These are phyloP conservation scores for Hypoxylon fuscum DNA, from an alignment of 495 filamentous ascomycete genomes.

Conservation along the genomic window DNA sequence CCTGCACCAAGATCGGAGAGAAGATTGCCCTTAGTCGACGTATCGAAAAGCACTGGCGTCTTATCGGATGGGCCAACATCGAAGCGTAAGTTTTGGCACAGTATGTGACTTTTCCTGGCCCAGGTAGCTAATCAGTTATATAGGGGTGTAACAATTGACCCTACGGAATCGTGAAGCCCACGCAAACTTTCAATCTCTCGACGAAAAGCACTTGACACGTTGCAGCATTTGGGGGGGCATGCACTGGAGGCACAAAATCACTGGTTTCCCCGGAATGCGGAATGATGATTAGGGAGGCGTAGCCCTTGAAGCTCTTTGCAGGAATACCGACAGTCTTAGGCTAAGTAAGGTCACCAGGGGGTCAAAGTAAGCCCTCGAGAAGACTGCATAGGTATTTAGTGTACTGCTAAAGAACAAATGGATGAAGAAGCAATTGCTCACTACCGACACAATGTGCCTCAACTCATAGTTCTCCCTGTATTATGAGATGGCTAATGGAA, in stretches of 20 bases:
- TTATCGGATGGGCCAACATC: slow-evolving; percentile 97
- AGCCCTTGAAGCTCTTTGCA: slow-evolving; percentile 8
- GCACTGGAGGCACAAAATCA: not conserved
- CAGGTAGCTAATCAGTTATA: slow-evolving; percentile 17
- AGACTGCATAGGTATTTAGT: slow-evolving; percentile 20
- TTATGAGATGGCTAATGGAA: no score
- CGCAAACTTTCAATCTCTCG: not conserved
- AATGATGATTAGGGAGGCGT: slow-evolving; percentile 1
- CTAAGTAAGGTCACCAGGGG: not conserved
- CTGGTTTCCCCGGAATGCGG: slow-evolving; percentile 3
- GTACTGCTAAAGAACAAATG: slow-evolving; percentile 5
- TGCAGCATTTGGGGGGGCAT: not conserved
- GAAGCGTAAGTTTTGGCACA: slow-evolving; percentile 49
- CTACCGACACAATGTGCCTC: not conserved
- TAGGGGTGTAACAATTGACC: slow-evolving; percentile 54
- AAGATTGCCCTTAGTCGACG: slow-evolving; percentile 95
- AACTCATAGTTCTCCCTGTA: not conserved
- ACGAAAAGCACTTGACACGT: not conserved
- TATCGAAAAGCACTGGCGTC: slow-evolving; percentile 99
- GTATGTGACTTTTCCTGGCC: slow-evolving; percentile 8
- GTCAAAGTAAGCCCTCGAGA: slow-evolving; percentile 1
- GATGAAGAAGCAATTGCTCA: slow-evolving; percentile 2
- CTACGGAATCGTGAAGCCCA: slow-evolving; percentile 36
- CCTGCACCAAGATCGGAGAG: slow-evolving; percentile 62
- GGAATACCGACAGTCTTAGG: slow-evolving; percentile 4